These are phyloP conservation scores for Lithocarpus polystachyus DNA, from an alignment of 306 rosid species.

Conservation along the genomic window DNA sequence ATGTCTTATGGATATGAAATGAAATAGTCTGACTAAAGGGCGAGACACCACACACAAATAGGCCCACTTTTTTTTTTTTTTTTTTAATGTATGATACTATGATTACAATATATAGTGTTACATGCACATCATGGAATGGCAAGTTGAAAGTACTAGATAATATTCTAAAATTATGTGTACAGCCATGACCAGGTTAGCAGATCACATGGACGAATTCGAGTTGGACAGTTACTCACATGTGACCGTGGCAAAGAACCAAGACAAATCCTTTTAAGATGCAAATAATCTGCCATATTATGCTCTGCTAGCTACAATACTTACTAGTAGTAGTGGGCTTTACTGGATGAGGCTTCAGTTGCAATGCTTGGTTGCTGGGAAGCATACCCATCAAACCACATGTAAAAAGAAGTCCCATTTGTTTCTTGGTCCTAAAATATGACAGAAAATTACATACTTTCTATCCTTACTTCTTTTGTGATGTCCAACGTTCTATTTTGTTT, in stretches of 20 bases:
- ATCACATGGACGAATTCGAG: constrained; percentile 46
- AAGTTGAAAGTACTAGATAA: not conserved
- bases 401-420: constrained; percentile 14
- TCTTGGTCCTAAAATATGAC: not conserved
- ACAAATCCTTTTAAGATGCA: constrained; percentile 29
- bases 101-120: not conserved
- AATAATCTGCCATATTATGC: constrained; percentile 28
- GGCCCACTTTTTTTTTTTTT: no score
- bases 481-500: no score
- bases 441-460: constrained; percentile 1
- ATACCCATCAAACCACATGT: constrained; percentile 25
- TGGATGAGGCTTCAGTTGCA: constrained; percentile 2
- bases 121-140: not conserved
- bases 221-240: constrained; percentile 36
- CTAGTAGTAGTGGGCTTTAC: constrained; percentile 21
- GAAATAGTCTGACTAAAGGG: no score
- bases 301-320: not conserved
- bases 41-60: no score
- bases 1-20: no score
- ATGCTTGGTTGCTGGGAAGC: constrained; percentile 34
- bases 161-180: constrained; percentile 30
- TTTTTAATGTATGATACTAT: no score
- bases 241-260: constrained; percentile 23
- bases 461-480: not conserved
- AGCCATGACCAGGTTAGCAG: constrained; percentile 37